Conservation (phyloP, 495 filamentous ascomycete species). For the Cenococcum geophilum region DNA sequence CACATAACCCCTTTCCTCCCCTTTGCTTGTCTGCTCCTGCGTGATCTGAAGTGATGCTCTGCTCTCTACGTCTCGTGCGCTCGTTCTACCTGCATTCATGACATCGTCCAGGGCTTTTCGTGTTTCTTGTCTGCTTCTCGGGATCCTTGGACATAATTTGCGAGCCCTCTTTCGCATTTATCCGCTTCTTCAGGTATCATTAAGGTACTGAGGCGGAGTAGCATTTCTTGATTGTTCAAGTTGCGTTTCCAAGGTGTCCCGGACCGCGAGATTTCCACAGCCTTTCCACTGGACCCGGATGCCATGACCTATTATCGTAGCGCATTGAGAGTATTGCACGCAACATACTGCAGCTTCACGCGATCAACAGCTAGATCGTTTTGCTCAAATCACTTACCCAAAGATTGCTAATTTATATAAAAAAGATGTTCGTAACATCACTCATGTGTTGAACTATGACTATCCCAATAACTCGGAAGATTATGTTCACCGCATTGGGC, state of each 20-base stretch:
- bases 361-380: slow-evolving; percentile 54
- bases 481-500: slow-evolving; percentile 46
- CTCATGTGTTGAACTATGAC: slow-evolving; percentile 99
- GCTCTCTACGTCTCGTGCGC: slow-evolving; percentile 74
- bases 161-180: slow-evolving; percentile 63
- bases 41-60: slow-evolving; percentile 68
- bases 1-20: slow-evolving; percentile 41
- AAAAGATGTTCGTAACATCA: slow-evolving; percentile 99
- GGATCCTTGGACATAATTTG: slow-evolving; percentile 83
- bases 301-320: slow-evolving; percentile 33
- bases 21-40: slow-evolving; percentile 50
- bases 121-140: slow-evolving; percentile 71
- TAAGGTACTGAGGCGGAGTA: slow-evolving; percentile 66
- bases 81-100: slow-evolving; percentile 67
- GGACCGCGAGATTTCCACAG: slow-evolving; percentile 63
- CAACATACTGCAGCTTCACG: slow-evolving; percentile 48
- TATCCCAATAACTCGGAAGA: slow-evolving; percentile 93
- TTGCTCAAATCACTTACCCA: slow-evolving; percentile 44
- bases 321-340: slow-evolving; percentile 61
- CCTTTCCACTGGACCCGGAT: slow-evolving; percentile 33
- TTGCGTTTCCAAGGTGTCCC: slow-evolving; percentile 61
- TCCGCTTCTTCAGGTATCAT: slow-evolving; percentile 67
- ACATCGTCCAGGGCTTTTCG: slow-evolving; percentile 77
- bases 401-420: slow-evolving; percentile 69
- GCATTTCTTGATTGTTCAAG: slow-evolving; percentile 66